Percentiles rank a stretch among this genome's conserved stretches.
phyloP scores from a whole-genome alignment of 306 rosid genomes.

The Glycine soja region DNA sequence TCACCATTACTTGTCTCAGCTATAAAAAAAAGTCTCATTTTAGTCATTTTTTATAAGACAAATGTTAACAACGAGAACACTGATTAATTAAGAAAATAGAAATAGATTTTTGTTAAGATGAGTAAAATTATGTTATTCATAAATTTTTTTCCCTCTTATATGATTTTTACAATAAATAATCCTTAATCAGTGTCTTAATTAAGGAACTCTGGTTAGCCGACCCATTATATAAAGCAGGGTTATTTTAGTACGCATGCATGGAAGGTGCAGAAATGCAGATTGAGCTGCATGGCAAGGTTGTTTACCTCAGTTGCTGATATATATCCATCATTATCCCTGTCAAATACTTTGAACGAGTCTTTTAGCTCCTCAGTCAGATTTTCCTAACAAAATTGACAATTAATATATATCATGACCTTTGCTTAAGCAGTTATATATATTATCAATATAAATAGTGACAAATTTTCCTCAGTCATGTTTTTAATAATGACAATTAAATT shows the following conservation, averaged over 20 bases:
- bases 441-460: neutral
- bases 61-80: too few species aligned
- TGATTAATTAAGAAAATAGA: too few species aligned
- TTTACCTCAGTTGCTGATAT: constrained; percentile 79
- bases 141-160: too few species aligned
- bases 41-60: too few species aligned
- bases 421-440: neutral
- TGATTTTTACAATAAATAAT: too few species aligned
- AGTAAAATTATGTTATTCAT: too few species aligned
- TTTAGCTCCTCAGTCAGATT: constrained; percentile 67
- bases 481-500: neutral
- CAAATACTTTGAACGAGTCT: constrained; percentile 88
- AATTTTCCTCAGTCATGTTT: neutral
- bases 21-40: neutral
- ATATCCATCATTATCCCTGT: constrained; percentile 83
- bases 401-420: neutral
- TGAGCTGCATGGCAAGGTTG: neutral
- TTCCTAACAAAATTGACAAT: constrained; percentile 45
- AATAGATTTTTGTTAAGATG: too few species aligned
- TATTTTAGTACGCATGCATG: neutral
- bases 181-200: too few species aligned
- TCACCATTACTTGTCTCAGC: constrained; percentile 75
- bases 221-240: too few species aligned
- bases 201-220: too few species aligned
- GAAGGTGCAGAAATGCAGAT: neutral